These are phyloP conservation scores for Solanum corneliomulleri DNA, from an alignment of 257 asterid species.

Conservation along the genomic window DNA sequence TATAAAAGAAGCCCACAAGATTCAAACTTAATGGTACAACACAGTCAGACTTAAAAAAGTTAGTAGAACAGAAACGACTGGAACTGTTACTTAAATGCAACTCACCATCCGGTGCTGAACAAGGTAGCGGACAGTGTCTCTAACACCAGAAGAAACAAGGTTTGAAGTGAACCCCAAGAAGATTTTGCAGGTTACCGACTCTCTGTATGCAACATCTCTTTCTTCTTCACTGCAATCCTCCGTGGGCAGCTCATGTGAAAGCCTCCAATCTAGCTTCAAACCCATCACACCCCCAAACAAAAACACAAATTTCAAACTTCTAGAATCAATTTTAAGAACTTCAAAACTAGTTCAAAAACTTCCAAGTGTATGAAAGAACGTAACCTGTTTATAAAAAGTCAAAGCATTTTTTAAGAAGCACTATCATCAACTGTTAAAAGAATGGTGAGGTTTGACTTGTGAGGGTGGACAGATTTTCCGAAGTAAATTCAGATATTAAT, in stretches of 20 bases:
- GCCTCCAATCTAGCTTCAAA: constrained; percentile 95
- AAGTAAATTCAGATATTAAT: background rate
- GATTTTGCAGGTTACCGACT: constrained; percentile 67
- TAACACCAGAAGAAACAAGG: constrained; percentile 81
- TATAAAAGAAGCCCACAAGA: background rate
- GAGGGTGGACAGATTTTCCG: background rate
- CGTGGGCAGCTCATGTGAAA: constrained; percentile 49
- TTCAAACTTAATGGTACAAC: background rate
- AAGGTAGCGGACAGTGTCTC: constrained; percentile 73
- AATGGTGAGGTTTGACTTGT: background rate
- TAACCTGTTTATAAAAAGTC: background rate
- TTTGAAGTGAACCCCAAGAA: constrained; percentile 93
- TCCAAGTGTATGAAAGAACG: background rate
- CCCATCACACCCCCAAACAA: constrained; percentile 7
- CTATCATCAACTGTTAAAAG: background rate
- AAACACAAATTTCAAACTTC: background rate
- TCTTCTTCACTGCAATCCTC: constrained; percentile 71
- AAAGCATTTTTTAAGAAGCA: background rate
- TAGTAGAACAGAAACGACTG: background rate
- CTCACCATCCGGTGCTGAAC: constrained; percentile 83
- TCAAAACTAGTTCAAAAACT: background rate
- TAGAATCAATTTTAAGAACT: background rate
- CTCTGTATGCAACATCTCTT: constrained; percentile 41
- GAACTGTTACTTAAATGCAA: background rate
- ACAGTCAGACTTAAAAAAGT: background rate